Evolutionary conservation across 345 rosid genomes (phyloP), one percentile per base, ranked within the genome.

Genomic region (Dipteronia sinensis): DNA sequence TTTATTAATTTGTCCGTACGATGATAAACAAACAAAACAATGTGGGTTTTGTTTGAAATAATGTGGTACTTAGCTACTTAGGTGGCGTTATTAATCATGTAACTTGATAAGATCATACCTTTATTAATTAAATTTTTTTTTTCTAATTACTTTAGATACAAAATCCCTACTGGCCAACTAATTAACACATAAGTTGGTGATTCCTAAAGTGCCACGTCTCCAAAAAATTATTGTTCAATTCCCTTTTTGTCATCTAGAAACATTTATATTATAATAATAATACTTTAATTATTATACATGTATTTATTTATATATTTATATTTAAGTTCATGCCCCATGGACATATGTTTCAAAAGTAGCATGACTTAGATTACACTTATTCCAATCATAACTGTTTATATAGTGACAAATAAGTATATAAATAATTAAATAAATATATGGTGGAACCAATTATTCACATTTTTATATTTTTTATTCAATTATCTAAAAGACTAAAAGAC

Each of bases 361-460:
- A 78, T 82, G 73, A 79, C 80, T 87, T 77, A 70, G 80, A 77
- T 67, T 70, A 83, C 80, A 82, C 76, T 83, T 76, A 63, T 73
- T 83, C 79, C 71, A 25, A 76, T 67, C 71, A 63, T 66, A 73
- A 80, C 74, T 51, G 73, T 80, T 80, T 72, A 83, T 76, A 71
- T 83, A 83, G 74, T 56, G 75, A 79, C 78, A 75, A 78, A 58
- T 38, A 69, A 72, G 51, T 29, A 80, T 42, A 31, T 31, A 31
- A 31, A 31, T 31, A 31, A 4, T 3, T 31, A 31, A 31, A 31
- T 34, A 34, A 7, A 42, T 42, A 7, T 75, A 82, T 86, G 89
- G 93, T 88, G 93, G 91, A 88, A 82, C 93, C 95, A 91, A 91
- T 90, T 84, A 88, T 91, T 83, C 90, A 85, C 76, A 72, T 77